Percentiles rank a stretch among this genome's conserved stretches.
These are phyloP conservation scores for Brassica incana DNA, from an alignment of 345 rosid genomes.

Conservation along the genomic window DNA sequence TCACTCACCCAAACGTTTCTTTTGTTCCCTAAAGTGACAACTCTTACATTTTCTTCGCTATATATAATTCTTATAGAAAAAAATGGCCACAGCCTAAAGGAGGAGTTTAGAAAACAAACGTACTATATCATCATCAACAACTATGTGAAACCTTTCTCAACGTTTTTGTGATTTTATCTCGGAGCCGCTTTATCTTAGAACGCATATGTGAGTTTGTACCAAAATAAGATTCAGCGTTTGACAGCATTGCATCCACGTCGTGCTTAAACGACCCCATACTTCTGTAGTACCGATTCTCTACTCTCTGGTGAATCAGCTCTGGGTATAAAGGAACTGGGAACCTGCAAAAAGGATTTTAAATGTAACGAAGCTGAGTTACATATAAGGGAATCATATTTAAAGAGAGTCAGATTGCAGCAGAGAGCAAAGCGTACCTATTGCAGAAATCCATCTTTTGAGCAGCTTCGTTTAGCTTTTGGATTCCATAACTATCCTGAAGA, in stretches of 20 bases:
- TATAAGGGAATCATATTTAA: no score
- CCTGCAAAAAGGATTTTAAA: conserved; percentile 45
- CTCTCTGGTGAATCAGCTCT: conserved; percentile 68
- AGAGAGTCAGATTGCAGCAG: background rate
- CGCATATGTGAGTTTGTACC: conserved; percentile 39
- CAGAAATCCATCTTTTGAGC: conserved; percentile 71
- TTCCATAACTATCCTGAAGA: conserved; percentile 48
- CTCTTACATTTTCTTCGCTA: background rate
- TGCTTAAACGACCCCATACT: conserved; percentile 64
- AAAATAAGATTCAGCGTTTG: conserved; percentile 67
- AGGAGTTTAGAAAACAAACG: background rate
- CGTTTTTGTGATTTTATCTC: conserved; percentile 54
- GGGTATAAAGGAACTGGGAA: conserved; percentile 84
- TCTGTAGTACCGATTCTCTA: conserved; percentile 78
- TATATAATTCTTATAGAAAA: background rate
- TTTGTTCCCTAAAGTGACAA: background rate
- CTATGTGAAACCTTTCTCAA: conserved; percentile 40
- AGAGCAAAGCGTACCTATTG: conserved; percentile 57
- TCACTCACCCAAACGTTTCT: background rate
- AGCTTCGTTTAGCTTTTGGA: conserved; percentile 70
- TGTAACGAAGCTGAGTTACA: background rate
- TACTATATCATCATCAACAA: background rate
- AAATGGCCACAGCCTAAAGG: conserved; percentile 1
- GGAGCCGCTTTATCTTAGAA: conserved; percentile 58
- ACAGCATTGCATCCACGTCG: conserved; percentile 66